A percentile compares a stretch with the other conserved stretches of the same genome.
Conservation (phyloP, 371 early-diverging fungal genomes). For the Mortierella sp. region DNA sequence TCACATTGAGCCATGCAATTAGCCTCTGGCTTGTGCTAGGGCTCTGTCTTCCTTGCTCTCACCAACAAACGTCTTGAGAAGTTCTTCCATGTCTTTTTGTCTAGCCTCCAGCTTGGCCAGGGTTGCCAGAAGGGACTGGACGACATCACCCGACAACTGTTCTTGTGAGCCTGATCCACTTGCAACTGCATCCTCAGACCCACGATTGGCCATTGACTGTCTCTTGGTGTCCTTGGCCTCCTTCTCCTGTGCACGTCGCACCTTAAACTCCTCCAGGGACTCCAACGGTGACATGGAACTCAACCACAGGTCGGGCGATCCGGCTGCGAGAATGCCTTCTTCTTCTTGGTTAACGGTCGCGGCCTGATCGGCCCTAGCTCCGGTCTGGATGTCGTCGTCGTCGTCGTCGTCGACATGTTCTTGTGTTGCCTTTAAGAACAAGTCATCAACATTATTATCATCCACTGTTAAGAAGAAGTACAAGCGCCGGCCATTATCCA, state of each 20-base stretch:
- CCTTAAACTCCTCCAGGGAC: slow-evolving; percentile 38
- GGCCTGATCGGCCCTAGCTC: not conserved
- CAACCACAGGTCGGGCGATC: slow-evolving; percentile 5
- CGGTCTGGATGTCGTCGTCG: not conserved
- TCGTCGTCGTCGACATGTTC: slow-evolving; percentile 6
- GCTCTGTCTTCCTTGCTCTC: slow-evolving; percentile 20
- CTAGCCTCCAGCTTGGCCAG: slow-evolving; percentile 43
- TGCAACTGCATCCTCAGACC: not conserved
- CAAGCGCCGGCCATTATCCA: slow-evolving; percentile 34
- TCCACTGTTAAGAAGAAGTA: slow-evolving; percentile 36
- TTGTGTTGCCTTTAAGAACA: slow-evolving; percentile 45
- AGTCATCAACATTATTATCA: slow-evolving; percentile 23
- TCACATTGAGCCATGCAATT: too few species aligned
- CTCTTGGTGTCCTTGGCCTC: slow-evolving; percentile 21
- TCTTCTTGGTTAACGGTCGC: slow-evolving; percentile 24
- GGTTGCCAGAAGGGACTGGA: slow-evolving; percentile 38
- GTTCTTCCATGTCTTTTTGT: slow-evolving; percentile 38
- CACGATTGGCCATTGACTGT: too few species aligned
- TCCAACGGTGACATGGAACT: slow-evolving; percentile 10
- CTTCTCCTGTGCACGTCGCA: slow-evolving; percentile 25
- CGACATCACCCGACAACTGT: slow-evolving; percentile 24
- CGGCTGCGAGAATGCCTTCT: slow-evolving; percentile 20
- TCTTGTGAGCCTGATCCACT: not conserved
- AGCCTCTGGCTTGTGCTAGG: slow-evolving; percentile 12
- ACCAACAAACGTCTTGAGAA: slow-evolving; percentile 20